Percentiles rank a stretch among this genome's conserved stretches.
Conservation (phyloP, 768 basidiomycete genomes). For the Clathrus columnatus region DNA sequence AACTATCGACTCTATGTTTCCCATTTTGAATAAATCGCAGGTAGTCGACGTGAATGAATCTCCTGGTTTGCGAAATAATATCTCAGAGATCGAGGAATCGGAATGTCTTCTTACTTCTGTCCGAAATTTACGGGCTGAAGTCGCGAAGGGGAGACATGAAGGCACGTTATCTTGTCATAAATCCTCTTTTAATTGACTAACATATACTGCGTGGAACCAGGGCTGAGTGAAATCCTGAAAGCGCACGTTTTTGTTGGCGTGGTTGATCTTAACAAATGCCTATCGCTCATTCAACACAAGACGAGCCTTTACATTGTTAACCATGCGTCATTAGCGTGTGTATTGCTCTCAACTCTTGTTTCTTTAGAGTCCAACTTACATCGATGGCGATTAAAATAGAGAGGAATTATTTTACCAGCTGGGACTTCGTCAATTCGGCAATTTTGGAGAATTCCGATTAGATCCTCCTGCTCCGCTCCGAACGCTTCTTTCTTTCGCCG, state of each 20-base stretch:
- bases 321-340: constrained; percentile 75
- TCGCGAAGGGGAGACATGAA: constrained; percentile 55
- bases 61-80: constrained; percentile 22
- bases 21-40: constrained; percentile 48
- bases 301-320: constrained; percentile 89
- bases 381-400: constrained; percentile 28
- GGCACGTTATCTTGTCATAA: constrained; percentile 23
- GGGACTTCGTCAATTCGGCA: constrained; percentile 83
- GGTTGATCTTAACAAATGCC: constrained; percentile 62
- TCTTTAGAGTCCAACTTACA: not conserved
- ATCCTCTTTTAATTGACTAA: too few relatives aligned
- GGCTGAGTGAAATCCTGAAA: constrained; percentile 71
- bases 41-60: not conserved
- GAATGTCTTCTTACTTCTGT: constrained; percentile 73
- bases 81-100: constrained; percentile 61
- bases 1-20: constrained; percentile 94
- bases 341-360: constrained; percentile 12
- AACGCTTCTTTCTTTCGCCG: constrained; percentile 67
- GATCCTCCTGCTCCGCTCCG: constrained; percentile 74
- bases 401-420: constrained; percentile 96
- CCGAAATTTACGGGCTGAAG: constrained; percentile 46
- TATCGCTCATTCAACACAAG: constrained; percentile 78
- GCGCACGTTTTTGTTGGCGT: constrained; percentile 91
- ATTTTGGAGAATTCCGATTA: constrained; percentile 64
- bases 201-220: constrained; percentile 31